A percentile compares a stretch with the other conserved stretches of the same genome.
Conservation (phyloP, 371 early-diverging fungal species). For the Ecytonucleospora hepatopenaei region DNA sequence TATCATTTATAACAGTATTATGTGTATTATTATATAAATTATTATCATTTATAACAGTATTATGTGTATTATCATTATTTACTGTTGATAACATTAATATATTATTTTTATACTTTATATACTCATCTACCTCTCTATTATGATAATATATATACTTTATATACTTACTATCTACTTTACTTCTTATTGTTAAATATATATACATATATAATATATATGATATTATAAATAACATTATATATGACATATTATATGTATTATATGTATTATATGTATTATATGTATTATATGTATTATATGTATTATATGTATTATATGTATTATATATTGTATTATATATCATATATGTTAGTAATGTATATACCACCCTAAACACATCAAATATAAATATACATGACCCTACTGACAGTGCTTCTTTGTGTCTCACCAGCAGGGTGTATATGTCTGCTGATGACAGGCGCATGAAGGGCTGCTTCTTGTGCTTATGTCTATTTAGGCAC, state of each 20-base stretch:
- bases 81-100: too few relatives aligned
- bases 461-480: not conserved
- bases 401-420: not conserved
- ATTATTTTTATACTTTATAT: too few relatives aligned
- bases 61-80: too few relatives aligned
- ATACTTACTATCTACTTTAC: not conserved
- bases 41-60: too few relatives aligned
- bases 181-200: too few relatives aligned
- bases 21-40: too few relatives aligned
- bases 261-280: too few relatives aligned
- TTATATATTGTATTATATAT: too few relatives aligned
- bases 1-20: too few relatives aligned
- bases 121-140: not conserved
- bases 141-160: not conserved
- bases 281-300: too few relatives aligned
- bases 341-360: conserved; percentile 1
- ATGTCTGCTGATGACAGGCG: not conserved
- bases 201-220: too few relatives aligned
- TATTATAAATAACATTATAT: not conserved
- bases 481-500: not conserved
- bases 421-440: not conserved
- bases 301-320: too few relatives aligned
- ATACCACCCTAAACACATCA: conserved; percentile 31
- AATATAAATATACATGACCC: not conserved
- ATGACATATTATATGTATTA: not conserved